phyloP scores from a whole-genome alignment of 2,329 filamentous ascomycete genomes.

The Whalleya microplaca region DNA sequence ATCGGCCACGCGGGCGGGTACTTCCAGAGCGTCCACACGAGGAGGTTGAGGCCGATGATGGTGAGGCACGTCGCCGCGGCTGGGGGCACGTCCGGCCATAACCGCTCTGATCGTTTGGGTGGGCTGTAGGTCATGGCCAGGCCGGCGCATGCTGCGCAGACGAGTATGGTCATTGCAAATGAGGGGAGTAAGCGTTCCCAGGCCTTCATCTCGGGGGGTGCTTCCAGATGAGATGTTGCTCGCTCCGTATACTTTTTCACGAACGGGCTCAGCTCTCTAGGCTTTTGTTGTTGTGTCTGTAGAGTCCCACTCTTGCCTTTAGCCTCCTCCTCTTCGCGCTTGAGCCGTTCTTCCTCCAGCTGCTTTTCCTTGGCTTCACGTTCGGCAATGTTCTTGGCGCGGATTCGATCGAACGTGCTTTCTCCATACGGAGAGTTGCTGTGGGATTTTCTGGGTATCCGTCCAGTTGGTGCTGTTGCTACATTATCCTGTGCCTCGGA shows the following conservation, averaged over 20 bases:
- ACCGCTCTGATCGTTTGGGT: slow-evolving; percentile 48
- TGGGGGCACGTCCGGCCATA: slow-evolving; percentile 65
- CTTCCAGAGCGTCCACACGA: slow-evolving; percentile 63
- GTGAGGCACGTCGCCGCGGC: slow-evolving; percentile 66
- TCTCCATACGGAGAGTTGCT: slow-evolving; percentile 59
- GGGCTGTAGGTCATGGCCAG: slow-evolving; percentile 57
- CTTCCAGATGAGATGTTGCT: slow-evolving; percentile 54
- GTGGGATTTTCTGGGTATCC: slow-evolving; percentile 34
- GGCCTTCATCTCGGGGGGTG: slow-evolving; percentile 53
- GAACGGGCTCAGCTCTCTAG: slow-evolving; percentile 42
- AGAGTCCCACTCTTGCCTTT: slow-evolving; percentile 46
- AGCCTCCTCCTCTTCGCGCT: slow-evolving; percentile 46
- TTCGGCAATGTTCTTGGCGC: slow-evolving; percentile 55
- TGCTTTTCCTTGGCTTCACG: slow-evolving; percentile 51
- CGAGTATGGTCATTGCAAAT: slow-evolving; percentile 49
- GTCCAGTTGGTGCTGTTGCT: slow-evolving; percentile 23
- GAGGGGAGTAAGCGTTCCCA: slow-evolving; percentile 62
- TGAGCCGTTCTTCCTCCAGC: slow-evolving; percentile 46
- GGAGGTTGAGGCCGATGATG: slow-evolving; percentile 63
- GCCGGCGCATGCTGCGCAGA: slow-evolving; percentile 48
- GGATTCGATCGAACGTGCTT: slow-evolving; percentile 60
- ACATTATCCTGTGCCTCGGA: slow-evolving; percentile 17
- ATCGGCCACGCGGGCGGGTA: slow-evolving; percentile 66
- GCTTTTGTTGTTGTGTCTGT: slow-evolving; percentile 41
- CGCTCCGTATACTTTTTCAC: slow-evolving; percentile 48